Evolutionary conservation across 1,284 basidiomycete species (phyloP).

Genomic region (Marasmius tenuissimus): DNA sequence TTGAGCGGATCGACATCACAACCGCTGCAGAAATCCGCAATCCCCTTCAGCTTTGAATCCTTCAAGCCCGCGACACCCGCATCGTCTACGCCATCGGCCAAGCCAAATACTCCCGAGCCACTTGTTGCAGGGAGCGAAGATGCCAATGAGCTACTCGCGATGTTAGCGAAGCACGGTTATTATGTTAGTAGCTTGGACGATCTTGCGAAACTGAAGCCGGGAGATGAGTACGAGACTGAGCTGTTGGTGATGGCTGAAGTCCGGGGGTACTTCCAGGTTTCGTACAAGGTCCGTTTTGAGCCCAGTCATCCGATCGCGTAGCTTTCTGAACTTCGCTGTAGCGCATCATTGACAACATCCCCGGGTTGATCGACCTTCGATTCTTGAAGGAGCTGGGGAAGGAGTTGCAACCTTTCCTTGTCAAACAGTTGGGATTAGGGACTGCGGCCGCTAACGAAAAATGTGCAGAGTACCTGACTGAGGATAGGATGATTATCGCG

Average conservation of each 20-base stretch:
- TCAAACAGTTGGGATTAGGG: slow-evolving; percentile 36
- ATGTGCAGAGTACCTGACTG: slow-evolving; percentile 36
- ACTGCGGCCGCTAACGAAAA: slow-evolving; percentile 27
- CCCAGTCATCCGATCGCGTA: background rate
- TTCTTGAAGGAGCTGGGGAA: slow-evolving; percentile 36
- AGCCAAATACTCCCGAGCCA: background rate
- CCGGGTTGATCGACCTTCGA: slow-evolving; percentile 39
- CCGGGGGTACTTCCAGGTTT: slow-evolving; percentile 44
- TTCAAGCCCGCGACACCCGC: background rate
- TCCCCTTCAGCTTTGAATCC: background rate
- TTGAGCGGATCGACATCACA: too few relatives aligned
- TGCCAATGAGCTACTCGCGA: background rate
- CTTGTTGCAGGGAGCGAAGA: background rate
- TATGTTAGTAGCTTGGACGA: slow-evolving; percentile 27
- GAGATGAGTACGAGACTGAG: slow-evolving; percentile 41
- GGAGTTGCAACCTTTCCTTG: slow-evolving; percentile 31
- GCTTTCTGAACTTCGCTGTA: slow-evolving; percentile 14
- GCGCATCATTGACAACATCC: slow-evolving; percentile 47
- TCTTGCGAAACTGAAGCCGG: slow-evolving; percentile 32
- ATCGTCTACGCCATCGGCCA: background rate
- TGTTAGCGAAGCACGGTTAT: background rate
- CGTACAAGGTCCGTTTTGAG: slow-evolving; percentile 35
- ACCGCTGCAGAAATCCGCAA: background rate
- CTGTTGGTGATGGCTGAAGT: slow-evolving; percentile 46
- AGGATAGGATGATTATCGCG: slow-evolving; percentile 34